Percentiles rank a stretch among this genome's conserved stretches.
Evolutionary conservation across 768 basidiomycete genomes (phyloP).

Genomic region (Gyrodon lividus): DNA sequence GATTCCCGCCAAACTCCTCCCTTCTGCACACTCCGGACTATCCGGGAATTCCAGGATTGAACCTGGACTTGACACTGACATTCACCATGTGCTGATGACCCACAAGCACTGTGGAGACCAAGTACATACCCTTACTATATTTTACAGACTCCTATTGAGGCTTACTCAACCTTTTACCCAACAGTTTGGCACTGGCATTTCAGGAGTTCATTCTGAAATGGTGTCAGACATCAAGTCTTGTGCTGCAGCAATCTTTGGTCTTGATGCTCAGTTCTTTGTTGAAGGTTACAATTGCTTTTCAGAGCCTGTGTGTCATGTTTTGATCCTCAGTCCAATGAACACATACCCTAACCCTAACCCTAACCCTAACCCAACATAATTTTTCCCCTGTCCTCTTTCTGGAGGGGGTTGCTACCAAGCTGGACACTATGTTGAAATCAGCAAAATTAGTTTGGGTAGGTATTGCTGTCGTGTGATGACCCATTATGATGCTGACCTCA

Average conservation of each 20-base stretch:
- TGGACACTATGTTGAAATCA: background rate
- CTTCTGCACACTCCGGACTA: too few species aligned
- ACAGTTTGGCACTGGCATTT: background rate
- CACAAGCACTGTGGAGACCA: too few species aligned
- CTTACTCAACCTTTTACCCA: too few species aligned
- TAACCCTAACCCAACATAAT: too few species aligned
- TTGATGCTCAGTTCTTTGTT: background rate
- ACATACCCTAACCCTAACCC: too few species aligned
- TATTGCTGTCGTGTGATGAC: background rate
- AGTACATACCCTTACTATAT: too few species aligned
- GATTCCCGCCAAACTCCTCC: too few species aligned
- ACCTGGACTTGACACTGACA: too few species aligned
- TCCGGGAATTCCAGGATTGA: too few species aligned
- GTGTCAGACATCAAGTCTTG: slow-evolving; percentile 1
- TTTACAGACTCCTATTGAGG: too few species aligned
- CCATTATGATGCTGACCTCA: too few species aligned
- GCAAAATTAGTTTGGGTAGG: background rate
- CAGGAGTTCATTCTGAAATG: background rate
- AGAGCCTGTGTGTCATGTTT: background rate
- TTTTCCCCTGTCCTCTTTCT: background rate
- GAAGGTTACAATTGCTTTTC: background rate
- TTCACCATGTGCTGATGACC: too few species aligned
- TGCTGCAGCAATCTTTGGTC: background rate
- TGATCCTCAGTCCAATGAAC: background rate
- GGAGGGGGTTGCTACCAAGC: background rate